These are phyloP conservation scores for Xylaria sp. DNA, from an alignment of 2,329 filamentous ascomycete genomes.

Conservation along the genomic window DNA sequence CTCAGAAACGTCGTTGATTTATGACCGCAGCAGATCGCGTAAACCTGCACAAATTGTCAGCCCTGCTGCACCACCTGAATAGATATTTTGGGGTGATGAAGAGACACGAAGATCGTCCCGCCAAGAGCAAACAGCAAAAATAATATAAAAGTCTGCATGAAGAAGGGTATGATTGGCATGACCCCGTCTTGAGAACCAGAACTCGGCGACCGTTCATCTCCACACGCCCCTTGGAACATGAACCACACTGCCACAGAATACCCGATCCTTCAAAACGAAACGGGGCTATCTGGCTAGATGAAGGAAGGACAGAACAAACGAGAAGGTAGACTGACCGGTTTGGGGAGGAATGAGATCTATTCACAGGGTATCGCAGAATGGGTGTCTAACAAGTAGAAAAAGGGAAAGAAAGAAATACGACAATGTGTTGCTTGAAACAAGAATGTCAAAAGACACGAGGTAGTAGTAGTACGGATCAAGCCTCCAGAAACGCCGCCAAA, in stretches of 20 bases:
- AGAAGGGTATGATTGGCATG: slow-evolving; percentile 18
- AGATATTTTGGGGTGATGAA: slow-evolving; percentile 5
- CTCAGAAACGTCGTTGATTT: slow-evolving; percentile 8
- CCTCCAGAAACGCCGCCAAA: slow-evolving; percentile 28
- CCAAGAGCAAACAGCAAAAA: slow-evolving; percentile 12
- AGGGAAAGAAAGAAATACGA: slow-evolving; percentile 26
- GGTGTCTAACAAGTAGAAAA: slow-evolving; percentile 35
- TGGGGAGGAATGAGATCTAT: slow-evolving; percentile 37
- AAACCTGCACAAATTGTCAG: slow-evolving; percentile 20
- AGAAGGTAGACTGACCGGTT: slow-evolving; percentile 33
- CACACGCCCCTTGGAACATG: slow-evolving; percentile 10
- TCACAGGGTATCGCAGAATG: slow-evolving; percentile 39
- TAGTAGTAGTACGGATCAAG: slow-evolving; percentile 25
- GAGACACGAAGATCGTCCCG: slow-evolving; percentile 6
- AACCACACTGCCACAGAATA: slow-evolving; percentile 8
- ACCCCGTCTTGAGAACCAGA: slow-evolving; percentile 12
- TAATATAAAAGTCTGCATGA: slow-evolving; percentile 19
- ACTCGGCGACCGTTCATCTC: slow-evolving; percentile 15
- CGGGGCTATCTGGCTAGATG: slow-evolving; percentile 3
- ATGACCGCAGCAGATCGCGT: slow-evolving; percentile 7
- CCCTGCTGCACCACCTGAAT: slow-evolving; percentile 6
- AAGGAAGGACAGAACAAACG: slow-evolving; percentile 6
- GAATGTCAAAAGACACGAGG: slow-evolving; percentile 25
- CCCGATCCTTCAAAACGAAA: slow-evolving; percentile 3
- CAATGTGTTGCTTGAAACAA: slow-evolving; percentile 26